Evolutionary conservation across 2,329 filamentous ascomycete species (phyloP).

Genomic region (Botryotinia convoluta): DNA sequence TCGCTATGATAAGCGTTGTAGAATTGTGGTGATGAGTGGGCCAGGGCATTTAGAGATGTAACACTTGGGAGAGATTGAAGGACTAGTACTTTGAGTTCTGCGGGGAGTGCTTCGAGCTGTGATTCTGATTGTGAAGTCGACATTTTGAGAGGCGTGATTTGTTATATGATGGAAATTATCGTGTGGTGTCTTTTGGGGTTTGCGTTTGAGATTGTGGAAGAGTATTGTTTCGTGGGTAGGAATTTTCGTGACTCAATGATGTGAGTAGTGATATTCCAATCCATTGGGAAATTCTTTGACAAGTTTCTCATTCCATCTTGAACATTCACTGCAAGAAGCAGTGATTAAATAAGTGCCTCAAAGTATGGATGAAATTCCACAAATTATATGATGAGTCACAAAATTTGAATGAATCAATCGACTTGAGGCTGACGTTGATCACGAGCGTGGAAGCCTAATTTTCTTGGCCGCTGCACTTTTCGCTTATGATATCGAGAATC

Average conservation of each 20-base stretch:
- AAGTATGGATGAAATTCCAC: neutral
- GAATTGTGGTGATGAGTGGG: neutral
- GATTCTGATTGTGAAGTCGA: neutral
- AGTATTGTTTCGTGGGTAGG: too few relatives aligned
- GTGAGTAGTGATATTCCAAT: neutral
- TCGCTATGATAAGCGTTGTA: neutral
- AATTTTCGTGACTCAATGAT: neutral
- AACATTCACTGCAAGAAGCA: neutral
- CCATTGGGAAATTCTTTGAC: neutral
- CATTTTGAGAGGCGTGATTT: neutral
- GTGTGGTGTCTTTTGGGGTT: rapidly evolving
- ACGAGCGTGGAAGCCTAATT: neutral
- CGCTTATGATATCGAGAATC: too few relatives aligned
- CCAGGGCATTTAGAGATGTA: neutral
- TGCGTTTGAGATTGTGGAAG: neutral
- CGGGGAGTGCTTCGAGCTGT: neutral
- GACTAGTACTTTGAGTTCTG: neutral
- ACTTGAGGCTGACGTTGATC: neutral
- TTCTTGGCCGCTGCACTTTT: neutral
- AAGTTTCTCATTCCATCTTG: neutral
- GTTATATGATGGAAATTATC: neutral
- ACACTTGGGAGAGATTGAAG: neutral
- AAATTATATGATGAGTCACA: too few relatives aligned
- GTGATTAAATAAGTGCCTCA: neutral
- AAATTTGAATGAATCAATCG: too few relatives aligned